Percentiles rank a stretch among this genome's conserved stretches.
Conservation (phyloP, 495 filamentous ascomycete species). For the Hypoxylon intermedium region DNA sequence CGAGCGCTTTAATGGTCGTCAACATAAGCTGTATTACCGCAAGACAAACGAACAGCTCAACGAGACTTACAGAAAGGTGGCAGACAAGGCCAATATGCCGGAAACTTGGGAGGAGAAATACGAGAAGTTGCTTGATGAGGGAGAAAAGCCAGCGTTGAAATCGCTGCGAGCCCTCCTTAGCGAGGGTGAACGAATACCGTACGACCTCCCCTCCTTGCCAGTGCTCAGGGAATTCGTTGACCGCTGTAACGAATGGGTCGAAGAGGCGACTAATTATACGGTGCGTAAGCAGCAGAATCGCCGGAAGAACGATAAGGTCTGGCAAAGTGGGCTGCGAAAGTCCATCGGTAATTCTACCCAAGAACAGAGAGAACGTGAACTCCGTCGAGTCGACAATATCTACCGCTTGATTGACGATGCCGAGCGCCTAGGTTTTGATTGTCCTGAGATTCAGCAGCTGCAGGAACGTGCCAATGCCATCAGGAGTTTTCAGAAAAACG, state of each 20-base stretch:
- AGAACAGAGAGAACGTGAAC: slow-evolving; percentile 89
- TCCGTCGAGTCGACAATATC: slow-evolving; percentile 90
- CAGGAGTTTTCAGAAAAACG: slow-evolving; percentile 81
- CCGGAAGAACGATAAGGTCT: slow-evolving; percentile 93
- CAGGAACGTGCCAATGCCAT: slow-evolving; percentile 89
- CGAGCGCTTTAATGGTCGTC: slow-evolving; percentile 65
- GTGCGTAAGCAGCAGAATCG: slow-evolving; percentile 98
- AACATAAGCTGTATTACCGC: slow-evolving; percentile 76
- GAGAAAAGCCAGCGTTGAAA: slow-evolving; percentile 84
- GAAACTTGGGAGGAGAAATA: slow-evolving; percentile 93
- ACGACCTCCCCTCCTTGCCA: slow-evolving; percentile 83
- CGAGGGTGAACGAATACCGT: slow-evolving; percentile 98
- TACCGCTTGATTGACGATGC: slow-evolving; percentile 82
- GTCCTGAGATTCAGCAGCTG: slow-evolving; percentile 86
- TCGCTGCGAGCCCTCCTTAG: slow-evolving; percentile 79
- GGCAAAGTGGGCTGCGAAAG: slow-evolving; percentile 73
- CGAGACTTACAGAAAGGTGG: slow-evolving; percentile 72
- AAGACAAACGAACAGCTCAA: slow-evolving; percentile 74
- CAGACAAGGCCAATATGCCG: slow-evolving; percentile 84
- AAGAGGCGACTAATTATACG: slow-evolving; percentile 96
- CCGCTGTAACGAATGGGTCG: slow-evolving; percentile 96
- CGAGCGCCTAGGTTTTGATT: slow-evolving; percentile 91
- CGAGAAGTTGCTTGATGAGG: slow-evolving; percentile 80
- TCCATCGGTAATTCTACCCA: slow-evolving; percentile 66
- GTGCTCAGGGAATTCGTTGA: slow-evolving; percentile 89